These are phyloP conservation scores for Russula griseocarnosa DNA, from an alignment of 768 basidiomycete species.

Conservation along the genomic window DNA sequence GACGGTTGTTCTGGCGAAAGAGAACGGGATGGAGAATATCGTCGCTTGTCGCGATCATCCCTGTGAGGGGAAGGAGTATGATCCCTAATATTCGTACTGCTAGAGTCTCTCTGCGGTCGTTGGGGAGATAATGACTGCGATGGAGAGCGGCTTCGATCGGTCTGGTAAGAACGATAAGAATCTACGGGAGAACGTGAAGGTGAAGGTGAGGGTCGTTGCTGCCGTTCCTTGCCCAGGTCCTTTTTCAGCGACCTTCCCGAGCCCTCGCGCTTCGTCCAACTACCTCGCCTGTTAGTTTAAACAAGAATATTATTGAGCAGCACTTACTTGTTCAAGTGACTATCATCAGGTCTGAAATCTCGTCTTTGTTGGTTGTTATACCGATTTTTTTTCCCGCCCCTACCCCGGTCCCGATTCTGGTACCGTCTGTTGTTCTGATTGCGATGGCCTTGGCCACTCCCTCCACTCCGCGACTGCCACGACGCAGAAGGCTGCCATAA, in stretches of 20 bases:
- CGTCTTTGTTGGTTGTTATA: constrained; percentile 38
- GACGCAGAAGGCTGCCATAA: constrained; percentile 70
- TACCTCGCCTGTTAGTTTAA: constrained; percentile 32
- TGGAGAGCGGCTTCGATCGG: constrained; percentile 61
- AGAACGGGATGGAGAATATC: constrained; percentile 34
- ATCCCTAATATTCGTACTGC: constrained; percentile 43
- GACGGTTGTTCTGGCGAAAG: constrained; percentile 30
- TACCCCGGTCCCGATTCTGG: constrained; percentile 28
- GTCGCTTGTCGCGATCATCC: constrained; percentile 36
- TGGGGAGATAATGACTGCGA: constrained; percentile 62
- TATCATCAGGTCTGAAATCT: constrained; percentile 53
- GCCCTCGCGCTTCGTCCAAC: constrained; percentile 64
- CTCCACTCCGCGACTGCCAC: constrained; percentile 46
- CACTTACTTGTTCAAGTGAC: constrained; percentile 71
- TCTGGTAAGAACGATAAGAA: constrained; percentile 60
- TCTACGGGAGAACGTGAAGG: constrained; percentile 54
- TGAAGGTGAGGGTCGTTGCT: constrained; percentile 48
- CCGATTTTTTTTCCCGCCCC: constrained; percentile 30
- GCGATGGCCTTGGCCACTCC: constrained; percentile 37
- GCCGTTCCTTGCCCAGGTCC: constrained; percentile 42
- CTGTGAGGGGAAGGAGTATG: constrained; percentile 49
- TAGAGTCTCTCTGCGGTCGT: constrained; percentile 50
- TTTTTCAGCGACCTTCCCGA: constrained; percentile 40
- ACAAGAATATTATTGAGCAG: neutral
- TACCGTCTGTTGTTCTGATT: constrained; percentile 38